Conservation (phyloP, 2,329 filamentous ascomycete genomes). For the Triangularia setosa region DNA sequence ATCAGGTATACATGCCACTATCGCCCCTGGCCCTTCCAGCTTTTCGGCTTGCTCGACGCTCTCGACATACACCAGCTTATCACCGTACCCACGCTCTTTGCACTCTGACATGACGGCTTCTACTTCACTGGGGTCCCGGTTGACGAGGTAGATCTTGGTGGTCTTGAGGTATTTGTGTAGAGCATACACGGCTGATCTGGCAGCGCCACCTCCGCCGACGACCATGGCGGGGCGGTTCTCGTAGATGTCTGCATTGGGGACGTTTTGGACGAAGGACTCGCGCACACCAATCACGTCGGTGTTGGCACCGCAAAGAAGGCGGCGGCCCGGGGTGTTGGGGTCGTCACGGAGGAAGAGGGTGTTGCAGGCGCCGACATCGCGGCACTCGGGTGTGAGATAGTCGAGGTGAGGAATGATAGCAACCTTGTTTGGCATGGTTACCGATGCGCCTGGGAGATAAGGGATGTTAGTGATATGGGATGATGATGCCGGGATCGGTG, state of each 20-base stretch:
- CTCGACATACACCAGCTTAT: conserved; percentile 57
- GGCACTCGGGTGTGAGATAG: conserved; percentile 67
- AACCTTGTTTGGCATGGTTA: conserved; percentile 84
- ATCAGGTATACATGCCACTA: conserved; percentile 74
- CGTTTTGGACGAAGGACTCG: conserved; percentile 63
- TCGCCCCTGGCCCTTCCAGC: conserved; percentile 59
- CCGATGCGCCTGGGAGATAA: conserved; percentile 52
- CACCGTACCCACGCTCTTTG: conserved; percentile 53
- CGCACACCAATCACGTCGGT: conserved; percentile 77
- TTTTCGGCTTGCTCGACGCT: conserved; percentile 56
- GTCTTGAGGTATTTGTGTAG: conserved; percentile 66
- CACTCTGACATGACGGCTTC: conserved; percentile 64
- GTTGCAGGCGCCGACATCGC: conserved; percentile 73
- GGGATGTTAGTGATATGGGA: not conserved
- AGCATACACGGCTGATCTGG: conserved; percentile 73
- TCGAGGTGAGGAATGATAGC: conserved; percentile 71
- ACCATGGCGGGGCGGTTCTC: conserved; percentile 64
- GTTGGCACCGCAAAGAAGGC: conserved; percentile 67
- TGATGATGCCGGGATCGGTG: not conserved
- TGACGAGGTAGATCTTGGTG: conserved; percentile 70
- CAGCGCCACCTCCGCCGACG: conserved; percentile 73
- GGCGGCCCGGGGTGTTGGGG: conserved; percentile 37
- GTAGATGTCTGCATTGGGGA: conserved; percentile 42
- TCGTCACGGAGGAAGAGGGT: conserved; percentile 64
- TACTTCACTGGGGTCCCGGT: conserved; percentile 66